Evolutionary conservation across 2,329 filamentous ascomycete species (phyloP).

Genomic region (Neonectria ditissima): DNA sequence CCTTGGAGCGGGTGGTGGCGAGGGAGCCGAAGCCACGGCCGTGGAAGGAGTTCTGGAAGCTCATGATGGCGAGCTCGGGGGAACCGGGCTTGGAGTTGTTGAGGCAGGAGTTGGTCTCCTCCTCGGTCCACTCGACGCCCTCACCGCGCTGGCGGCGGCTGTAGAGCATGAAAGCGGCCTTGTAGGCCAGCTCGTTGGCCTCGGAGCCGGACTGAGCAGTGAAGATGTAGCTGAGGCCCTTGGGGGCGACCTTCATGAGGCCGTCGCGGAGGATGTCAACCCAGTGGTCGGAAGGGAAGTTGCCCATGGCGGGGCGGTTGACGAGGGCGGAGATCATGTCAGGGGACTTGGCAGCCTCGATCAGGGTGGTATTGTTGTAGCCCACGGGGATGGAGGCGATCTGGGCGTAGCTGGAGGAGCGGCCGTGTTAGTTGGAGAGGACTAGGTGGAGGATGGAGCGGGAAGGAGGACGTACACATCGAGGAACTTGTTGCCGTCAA

Average conservation of each 20-base stretch:
- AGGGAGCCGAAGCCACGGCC: conserved; percentile 83
- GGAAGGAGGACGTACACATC: conserved; percentile 58
- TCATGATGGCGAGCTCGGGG: conserved; percentile 80
- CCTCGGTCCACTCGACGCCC: conserved; percentile 75
- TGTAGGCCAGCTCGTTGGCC: conserved; percentile 87
- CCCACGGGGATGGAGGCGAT: conserved; percentile 87
- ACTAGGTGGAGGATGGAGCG: background rate
- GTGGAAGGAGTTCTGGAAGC: conserved; percentile 83
- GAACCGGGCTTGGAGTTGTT: conserved; percentile 79
- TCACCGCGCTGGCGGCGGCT: conserved; percentile 77
- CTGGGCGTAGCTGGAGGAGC: conserved; percentile 73
- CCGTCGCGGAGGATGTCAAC: conserved; percentile 76
- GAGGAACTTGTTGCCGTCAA: conserved; percentile 62
- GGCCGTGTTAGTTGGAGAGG: conserved; percentile 5
- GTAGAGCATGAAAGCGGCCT: conserved; percentile 87
- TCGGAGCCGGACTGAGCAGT: conserved; percentile 84
- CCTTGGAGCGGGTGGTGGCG: conserved; percentile 83
- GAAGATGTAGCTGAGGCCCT: conserved; percentile 82
- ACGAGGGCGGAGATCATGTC: conserved; percentile 81
- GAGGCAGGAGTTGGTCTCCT: conserved; percentile 77
- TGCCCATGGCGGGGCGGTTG: conserved; percentile 83
- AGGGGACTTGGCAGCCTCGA: conserved; percentile 72
- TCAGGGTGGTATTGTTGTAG: conserved; percentile 81
- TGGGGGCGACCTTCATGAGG: conserved; percentile 78
- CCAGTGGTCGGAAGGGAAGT: conserved; percentile 85